Evolutionary conservation across 2,329 filamentous ascomycete genomes (phyloP).

Genomic region (Sporothrix mexicana): DNA sequence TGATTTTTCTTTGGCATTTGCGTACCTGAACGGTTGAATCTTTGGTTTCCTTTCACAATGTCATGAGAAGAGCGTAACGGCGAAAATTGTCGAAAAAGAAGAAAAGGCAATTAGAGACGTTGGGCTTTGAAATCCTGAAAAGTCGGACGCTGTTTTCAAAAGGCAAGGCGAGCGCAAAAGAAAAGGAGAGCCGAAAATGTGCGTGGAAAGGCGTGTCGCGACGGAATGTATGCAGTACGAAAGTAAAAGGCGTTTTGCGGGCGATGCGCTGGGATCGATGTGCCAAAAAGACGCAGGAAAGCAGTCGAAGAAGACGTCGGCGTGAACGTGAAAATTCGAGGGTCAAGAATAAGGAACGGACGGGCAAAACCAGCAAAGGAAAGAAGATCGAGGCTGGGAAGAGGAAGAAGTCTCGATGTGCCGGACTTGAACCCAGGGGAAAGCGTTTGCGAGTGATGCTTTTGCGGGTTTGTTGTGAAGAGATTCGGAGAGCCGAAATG

Average conservation of each 20-base stretch:
- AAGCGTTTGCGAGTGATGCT: constrained; percentile 7
- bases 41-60: constrained; percentile 8
- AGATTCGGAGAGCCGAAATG: constrained; percentile 25
- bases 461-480: not conserved
- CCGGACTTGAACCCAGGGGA: constrained; percentile 62
- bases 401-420: constrained; percentile 44
- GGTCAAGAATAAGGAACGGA: constrained; percentile 58
- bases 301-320: constrained; percentile 8
- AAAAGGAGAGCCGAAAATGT: not conserved
- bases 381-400: constrained; percentile 44
- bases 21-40: constrained; percentile 13
- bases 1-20: not conserved
- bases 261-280: not conserved
- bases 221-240: constrained; percentile 1
- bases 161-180: not conserved
- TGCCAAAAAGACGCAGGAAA: constrained; percentile 6
- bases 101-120: not conserved
- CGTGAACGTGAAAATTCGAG: not conserved
- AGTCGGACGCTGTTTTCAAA: not conserved
- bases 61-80: not conserved
- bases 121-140: no score
- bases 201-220: not conserved
- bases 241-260: constrained; percentile 5
- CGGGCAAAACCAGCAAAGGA: constrained; percentile 60
- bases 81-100: not conserved